Evolutionary conservation across 371 early-diverging fungal species (phyloP).

Genomic region (Blakeslea trispora): DNA sequence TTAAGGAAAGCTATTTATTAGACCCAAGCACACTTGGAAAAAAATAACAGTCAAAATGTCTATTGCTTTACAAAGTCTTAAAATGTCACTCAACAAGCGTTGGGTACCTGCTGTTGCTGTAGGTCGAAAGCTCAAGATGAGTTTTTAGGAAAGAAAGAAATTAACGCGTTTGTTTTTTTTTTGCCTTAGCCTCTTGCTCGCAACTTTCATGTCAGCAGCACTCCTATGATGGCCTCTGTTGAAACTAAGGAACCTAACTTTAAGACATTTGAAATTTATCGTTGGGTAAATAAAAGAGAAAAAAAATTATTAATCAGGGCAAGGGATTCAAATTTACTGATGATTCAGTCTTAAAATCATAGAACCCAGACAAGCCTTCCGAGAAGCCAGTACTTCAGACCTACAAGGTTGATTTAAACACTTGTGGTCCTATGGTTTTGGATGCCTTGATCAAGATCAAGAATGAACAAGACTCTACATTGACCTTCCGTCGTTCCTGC

Average conservation of each 20-base stretch:
- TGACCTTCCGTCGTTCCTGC: constrained; percentile 87
- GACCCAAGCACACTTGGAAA: background rate
- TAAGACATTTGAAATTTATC: constrained; percentile 84
- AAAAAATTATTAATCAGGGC: constrained; percentile 8
- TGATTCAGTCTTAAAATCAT: too few relatives aligned
- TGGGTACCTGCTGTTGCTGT: constrained; percentile 25
- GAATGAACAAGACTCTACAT: constrained; percentile 91
- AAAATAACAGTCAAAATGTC: constrained; percentile 17
- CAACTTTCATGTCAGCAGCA: constrained; percentile 35
- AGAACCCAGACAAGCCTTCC: constrained; percentile 79
- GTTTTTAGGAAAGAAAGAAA: too few relatives aligned
- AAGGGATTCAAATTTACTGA: too few relatives aligned
- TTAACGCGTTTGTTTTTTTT: background rate
- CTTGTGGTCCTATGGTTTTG: constrained; percentile 93
- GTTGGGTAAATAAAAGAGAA: constrained; percentile 77
- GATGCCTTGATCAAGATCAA: constrained; percentile 96
- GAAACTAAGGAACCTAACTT: constrained; percentile 53
- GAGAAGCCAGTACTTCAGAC: constrained; percentile 87
- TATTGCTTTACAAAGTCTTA: constrained; percentile 25
- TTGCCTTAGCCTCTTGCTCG: constrained; percentile 51
- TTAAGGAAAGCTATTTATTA: too few relatives aligned
- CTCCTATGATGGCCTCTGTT: constrained; percentile 42
- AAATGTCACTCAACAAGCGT: constrained; percentile 18
- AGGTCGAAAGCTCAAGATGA: background rate
- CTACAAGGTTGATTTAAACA: constrained; percentile 88